Percentiles rank a stretch among this genome's conserved stretches.
Conservation (phyloP, 169 alveolate species). For the Neospora caninum region DNA sequence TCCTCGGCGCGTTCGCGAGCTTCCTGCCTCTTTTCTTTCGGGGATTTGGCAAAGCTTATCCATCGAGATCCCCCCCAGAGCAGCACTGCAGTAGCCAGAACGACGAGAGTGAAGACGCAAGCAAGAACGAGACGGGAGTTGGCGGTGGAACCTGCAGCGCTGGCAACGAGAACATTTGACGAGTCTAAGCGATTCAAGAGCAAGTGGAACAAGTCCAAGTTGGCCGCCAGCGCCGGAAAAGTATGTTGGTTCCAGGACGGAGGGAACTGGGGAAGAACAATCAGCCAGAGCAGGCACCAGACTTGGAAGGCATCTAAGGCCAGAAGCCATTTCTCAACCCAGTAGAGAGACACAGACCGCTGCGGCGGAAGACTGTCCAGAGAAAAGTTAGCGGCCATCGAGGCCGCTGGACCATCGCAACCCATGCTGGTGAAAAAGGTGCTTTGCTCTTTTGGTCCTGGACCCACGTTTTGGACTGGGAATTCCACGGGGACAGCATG, state of each 20-base stretch:
- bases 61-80: not conserved
- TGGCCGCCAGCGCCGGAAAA: not conserved
- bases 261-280: constrained; percentile 20
- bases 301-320: not conserved
- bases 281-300: constrained; percentile 30
- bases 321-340: constrained; percentile 40
- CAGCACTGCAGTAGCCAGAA: not conserved
- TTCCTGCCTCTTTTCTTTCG: not conserved
- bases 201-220: constrained; percentile 32
- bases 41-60: constrained; percentile 18
- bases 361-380: constrained; percentile 1
- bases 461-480: not conserved
- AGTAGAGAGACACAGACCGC: constrained; percentile 28
- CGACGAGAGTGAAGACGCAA: not conserved
- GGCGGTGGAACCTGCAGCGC: not conserved
- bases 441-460: not conserved
- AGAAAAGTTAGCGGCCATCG: not conserved
- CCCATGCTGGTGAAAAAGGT: not conserved
- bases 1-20: constrained; percentile 2
- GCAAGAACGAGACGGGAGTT: constrained; percentile 9
- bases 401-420: not conserved
- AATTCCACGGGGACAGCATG: not conserved
- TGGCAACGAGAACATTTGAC: not conserved
- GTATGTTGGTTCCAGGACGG: not conserved
- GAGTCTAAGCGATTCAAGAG: not conserved